phyloP scores from a whole-genome alignment of 1,139 yeast genomes.

The Yamadazyma blattariae region DNA sequence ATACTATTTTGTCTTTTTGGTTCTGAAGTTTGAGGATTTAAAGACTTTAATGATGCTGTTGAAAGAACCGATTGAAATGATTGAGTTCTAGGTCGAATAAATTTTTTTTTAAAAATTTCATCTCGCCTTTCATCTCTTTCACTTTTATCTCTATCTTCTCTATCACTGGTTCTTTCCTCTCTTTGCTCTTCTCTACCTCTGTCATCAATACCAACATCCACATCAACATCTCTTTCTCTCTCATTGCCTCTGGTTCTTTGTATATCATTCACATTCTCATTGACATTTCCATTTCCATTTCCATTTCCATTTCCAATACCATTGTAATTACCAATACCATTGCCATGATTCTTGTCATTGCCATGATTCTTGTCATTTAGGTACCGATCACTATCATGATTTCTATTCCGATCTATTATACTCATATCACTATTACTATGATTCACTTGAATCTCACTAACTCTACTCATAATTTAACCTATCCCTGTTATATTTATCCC shows the following conservation, averaged over 20 bases:
- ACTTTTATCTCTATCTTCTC: neutral
- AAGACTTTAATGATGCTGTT: conserved; percentile 54
- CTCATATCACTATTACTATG: no score
- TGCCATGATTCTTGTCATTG: no score
- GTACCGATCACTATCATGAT: no score
- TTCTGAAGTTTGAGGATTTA: conserved; percentile 19
- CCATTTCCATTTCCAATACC: neutral
- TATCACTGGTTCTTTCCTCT: neutral
- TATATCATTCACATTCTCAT: neutral
- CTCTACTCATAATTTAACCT: no score
- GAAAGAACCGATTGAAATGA: conserved; percentile 66
- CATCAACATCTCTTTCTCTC: neutral
- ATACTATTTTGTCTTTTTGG: conserved; percentile 19
- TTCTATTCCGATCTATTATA: no score
- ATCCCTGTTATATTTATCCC: no score
- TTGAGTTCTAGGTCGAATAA: conserved; percentile 52
- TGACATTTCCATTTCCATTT: neutral
- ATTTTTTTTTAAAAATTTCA: conserved; percentile 48
- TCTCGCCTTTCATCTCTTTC: conserved; percentile 4
- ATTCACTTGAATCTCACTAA: no score
- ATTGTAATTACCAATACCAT: neutral
- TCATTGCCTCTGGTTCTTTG: neutral
- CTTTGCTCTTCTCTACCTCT: no score
- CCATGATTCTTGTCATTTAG: no score
- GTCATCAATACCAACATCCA: neutral